Conservation (phyloP, 129 eudicot species). For the Tanacetum coccineum region DNA sequence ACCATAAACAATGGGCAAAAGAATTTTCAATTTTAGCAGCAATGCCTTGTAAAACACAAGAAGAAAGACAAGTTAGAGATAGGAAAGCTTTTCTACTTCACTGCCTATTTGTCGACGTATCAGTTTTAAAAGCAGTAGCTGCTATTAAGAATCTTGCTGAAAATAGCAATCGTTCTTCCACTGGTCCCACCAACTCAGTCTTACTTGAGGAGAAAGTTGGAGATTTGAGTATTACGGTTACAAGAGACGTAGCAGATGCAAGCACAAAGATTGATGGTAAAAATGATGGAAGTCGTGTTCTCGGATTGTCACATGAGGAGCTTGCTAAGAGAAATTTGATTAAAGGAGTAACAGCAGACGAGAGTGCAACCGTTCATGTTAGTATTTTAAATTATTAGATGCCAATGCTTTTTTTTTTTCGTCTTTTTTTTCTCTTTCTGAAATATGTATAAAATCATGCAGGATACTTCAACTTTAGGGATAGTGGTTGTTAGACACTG, state of each 20-base stretch:
- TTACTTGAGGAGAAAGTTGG: constrained; percentile 73
- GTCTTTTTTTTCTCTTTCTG: neutral
- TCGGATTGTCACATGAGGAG: constrained; percentile 67
- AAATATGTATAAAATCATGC: constrained; percentile 20
- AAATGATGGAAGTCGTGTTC: constrained; percentile 78
- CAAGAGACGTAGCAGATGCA: constrained; percentile 71
- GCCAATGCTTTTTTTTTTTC: neutral
- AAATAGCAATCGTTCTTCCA: constrained; percentile 22
- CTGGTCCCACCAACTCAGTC: constrained; percentile 19
- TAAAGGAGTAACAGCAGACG: constrained; percentile 97
- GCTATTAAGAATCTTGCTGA: constrained; percentile 51
- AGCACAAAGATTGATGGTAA: constrained; percentile 76
- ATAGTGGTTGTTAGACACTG: constrained; percentile 91
- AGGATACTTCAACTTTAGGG: constrained; percentile 94
- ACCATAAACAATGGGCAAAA: constrained; percentile 74
- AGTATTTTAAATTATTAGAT: constrained; percentile 28
- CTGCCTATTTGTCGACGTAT: constrained; percentile 85
- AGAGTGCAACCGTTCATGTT: constrained; percentile 90
- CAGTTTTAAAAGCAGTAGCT: constrained; percentile 80
- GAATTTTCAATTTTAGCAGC: constrained; percentile 82
- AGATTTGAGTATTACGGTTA: constrained; percentile 56
- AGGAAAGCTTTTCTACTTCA: constrained; percentile 95
- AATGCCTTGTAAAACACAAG: constrained; percentile 97
- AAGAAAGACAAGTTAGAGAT: constrained; percentile 89
- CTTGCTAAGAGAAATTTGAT: constrained; percentile 80